Percentiles rank a stretch among this genome's conserved stretches.
These are phyloP conservation scores for Solanum chilense DNA, from an alignment of 257 asterid genomes.

Conservation along the genomic window DNA sequence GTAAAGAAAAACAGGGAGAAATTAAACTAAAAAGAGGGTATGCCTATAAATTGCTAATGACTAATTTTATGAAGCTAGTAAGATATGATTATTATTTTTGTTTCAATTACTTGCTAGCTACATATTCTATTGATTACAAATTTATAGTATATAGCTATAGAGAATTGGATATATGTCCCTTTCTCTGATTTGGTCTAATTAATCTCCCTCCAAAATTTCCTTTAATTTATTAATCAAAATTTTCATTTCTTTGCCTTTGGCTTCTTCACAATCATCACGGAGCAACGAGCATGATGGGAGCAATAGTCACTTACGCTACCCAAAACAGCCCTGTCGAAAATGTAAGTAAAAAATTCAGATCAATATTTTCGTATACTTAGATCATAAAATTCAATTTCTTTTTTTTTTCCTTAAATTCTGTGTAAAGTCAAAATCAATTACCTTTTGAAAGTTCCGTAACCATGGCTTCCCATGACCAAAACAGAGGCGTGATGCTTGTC, in stretches of 20 bases:
- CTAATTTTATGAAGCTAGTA: background rate
- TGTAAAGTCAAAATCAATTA: background rate
- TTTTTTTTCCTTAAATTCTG: no score
- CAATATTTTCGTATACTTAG: background rate
- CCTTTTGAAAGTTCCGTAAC: slow-evolving; percentile 91
- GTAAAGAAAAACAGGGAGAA: background rate
- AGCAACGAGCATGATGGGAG: slow-evolving; percentile 35
- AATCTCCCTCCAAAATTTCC: background rate
- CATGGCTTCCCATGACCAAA: slow-evolving; percentile 76
- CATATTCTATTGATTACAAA: background rate
- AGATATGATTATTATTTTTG: background rate
- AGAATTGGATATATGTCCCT: background rate
- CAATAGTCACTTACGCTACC: slow-evolving; percentile 38
- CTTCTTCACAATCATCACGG: slow-evolving; percentile 32
- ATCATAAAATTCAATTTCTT: no score
- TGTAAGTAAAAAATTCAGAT: background rate
- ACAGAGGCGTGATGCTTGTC: slow-evolving; percentile 60
- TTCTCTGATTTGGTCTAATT: background rate
- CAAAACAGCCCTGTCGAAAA: slow-evolving; percentile 24
- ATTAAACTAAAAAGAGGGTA: background rate
- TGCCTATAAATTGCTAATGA: background rate
- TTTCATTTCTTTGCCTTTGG: slow-evolving; percentile 8
- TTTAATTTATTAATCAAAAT: background rate
- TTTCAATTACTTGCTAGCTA: background rate
- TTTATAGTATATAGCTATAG: background rate